Conservation (phyloP, 345 rosid species). For the Citrus unshiu region DNA sequence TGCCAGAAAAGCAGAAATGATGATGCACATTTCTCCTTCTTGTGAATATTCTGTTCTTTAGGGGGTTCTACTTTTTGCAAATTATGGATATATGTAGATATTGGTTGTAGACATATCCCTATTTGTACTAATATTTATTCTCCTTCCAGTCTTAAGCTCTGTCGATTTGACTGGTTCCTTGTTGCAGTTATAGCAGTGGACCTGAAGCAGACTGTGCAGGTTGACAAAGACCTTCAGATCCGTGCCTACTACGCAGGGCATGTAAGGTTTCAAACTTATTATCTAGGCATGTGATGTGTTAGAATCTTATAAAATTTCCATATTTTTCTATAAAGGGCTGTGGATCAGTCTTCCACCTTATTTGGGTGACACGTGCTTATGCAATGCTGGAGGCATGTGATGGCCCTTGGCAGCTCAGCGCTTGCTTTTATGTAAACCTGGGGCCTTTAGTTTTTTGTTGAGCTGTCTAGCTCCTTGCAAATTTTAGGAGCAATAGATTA, state of each 20-base stretch:
- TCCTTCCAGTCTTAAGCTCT: not conserved
- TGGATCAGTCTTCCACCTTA: not conserved
- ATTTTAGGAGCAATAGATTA: not conserved
- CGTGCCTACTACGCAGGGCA: slow-evolving; percentile 97
- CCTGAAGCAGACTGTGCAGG: slow-evolving; percentile 88
- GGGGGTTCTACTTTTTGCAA: not conserved
- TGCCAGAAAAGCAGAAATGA: not conserved
- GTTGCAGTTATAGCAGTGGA: slow-evolving; percentile 77
- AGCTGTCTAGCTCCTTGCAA: not conserved
- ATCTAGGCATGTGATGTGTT: not conserved
- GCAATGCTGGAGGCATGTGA: slow-evolving; percentile 1
- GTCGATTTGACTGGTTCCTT: slow-evolving; percentile 1
- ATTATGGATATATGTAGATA: not conserved
- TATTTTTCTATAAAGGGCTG: not conserved
- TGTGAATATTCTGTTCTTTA: not conserved
- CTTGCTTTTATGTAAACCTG: not conserved
- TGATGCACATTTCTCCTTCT: not conserved
- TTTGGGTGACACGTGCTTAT: not conserved
- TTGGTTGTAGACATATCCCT: not conserved
- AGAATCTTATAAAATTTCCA: not conserved
- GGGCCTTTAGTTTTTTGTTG: not conserved
- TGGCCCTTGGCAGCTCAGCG: not conserved
- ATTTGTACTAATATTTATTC: not conserved
- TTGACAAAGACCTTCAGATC: slow-evolving; percentile 83
- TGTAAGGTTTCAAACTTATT: slow-evolving; percentile 44